Evolutionary conservation across 768 basidiomycete genomes (phyloP).

Genomic region (Lyophyllum shimeji): DNA sequence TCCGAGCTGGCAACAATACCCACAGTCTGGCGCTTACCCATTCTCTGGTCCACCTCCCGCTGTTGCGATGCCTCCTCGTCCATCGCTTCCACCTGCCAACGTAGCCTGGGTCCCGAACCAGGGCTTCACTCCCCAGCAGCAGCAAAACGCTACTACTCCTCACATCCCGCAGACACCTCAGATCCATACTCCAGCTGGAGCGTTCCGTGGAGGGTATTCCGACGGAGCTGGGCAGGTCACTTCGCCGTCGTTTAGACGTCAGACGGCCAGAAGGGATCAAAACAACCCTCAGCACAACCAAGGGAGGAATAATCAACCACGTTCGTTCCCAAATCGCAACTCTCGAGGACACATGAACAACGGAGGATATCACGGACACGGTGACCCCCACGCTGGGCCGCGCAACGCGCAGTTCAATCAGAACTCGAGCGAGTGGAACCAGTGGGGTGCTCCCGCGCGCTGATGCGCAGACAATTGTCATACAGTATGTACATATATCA

Average conservation of each 20-base stretch:
- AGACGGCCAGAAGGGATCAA: slow-evolving; percentile 26
- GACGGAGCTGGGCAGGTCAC: slow-evolving; percentile 18
- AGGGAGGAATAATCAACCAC: slow-evolving; percentile 21
- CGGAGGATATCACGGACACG: slow-evolving; percentile 18
- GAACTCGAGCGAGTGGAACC: slow-evolving; percentile 30
- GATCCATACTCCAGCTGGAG: slow-evolving; percentile 8
- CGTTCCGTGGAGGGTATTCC: slow-evolving; percentile 20
- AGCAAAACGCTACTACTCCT: slow-evolving; percentile 10
- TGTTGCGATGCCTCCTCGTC: slow-evolving; percentile 20
- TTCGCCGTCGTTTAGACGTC: slow-evolving; percentile 20
- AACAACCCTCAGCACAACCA: slow-evolving; percentile 18
- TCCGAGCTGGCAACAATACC: slow-evolving; percentile 32
- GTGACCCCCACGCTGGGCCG: slow-evolving; percentile 18
- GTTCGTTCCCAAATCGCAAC: slow-evolving; percentile 25
- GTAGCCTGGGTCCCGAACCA: slow-evolving; percentile 24
- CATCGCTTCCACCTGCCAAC: slow-evolving; percentile 17
- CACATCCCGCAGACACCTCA: slow-evolving; percentile 15
- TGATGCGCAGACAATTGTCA: slow-evolving; percentile 13
- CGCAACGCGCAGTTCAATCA: slow-evolving; percentile 18
- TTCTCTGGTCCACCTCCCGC: slow-evolving; percentile 27
- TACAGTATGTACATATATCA: slow-evolving; percentile 4
- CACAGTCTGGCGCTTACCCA: slow-evolving; percentile 24
- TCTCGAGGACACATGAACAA: slow-evolving; percentile 24
- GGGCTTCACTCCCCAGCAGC: slow-evolving; percentile 17
- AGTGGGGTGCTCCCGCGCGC: slow-evolving; percentile 27